Percentiles rank a stretch among this genome's conserved stretches.
These are phyloP conservation scores for Curvularia spicifera DNA, from an alignment of 2,329 filamentous ascomycete genomes.

Conservation along the genomic window DNA sequence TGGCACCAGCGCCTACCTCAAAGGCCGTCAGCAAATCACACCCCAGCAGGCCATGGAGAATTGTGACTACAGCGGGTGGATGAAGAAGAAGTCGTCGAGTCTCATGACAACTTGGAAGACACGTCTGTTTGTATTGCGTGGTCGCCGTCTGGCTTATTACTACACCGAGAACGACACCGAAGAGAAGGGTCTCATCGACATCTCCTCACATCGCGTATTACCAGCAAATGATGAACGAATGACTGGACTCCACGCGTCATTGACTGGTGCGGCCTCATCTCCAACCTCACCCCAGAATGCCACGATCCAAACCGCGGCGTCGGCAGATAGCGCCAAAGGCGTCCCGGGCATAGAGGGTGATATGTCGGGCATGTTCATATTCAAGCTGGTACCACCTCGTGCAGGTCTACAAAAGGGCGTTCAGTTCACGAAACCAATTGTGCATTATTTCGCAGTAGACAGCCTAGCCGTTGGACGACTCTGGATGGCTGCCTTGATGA, in stretches of 20 bases:
- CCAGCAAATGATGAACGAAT: conserved; percentile 90
- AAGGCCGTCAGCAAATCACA: conserved; percentile 79
- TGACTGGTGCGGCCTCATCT: conserved; percentile 81
- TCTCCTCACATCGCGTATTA: conserved; percentile 95
- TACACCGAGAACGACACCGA: conserved; percentile 91
- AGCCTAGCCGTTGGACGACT: conserved; percentile 85
- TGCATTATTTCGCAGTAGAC: conserved; percentile 97
- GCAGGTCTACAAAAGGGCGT: conserved; percentile 86
- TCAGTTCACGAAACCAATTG: conserved; percentile 95
- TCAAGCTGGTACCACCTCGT: conserved; percentile 93
- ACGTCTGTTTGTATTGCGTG: conserved; percentile 91
- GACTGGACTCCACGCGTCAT: conserved; percentile 86
- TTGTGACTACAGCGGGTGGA: conserved; percentile 97
- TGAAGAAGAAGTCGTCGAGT: conserved; percentile 98
- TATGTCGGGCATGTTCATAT: conserved; percentile 80
- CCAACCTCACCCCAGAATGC: conserved; percentile 62
- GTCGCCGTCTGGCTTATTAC: conserved; percentile 90
- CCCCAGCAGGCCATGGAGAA: conserved; percentile 83
- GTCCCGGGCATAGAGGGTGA: conserved; percentile 54
- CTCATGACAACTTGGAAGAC: conserved; percentile 98
- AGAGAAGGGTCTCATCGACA: conserved; percentile 96
- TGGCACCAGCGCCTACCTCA: conserved; percentile 90
- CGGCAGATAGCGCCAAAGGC: conserved; percentile 45
- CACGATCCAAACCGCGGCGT: conserved; percentile 49
- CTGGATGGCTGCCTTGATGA: conserved; percentile 99